These are phyloP conservation scores for Prosopis cineraria DNA, from an alignment of 306 rosid species.

Conservation along the genomic window DNA sequence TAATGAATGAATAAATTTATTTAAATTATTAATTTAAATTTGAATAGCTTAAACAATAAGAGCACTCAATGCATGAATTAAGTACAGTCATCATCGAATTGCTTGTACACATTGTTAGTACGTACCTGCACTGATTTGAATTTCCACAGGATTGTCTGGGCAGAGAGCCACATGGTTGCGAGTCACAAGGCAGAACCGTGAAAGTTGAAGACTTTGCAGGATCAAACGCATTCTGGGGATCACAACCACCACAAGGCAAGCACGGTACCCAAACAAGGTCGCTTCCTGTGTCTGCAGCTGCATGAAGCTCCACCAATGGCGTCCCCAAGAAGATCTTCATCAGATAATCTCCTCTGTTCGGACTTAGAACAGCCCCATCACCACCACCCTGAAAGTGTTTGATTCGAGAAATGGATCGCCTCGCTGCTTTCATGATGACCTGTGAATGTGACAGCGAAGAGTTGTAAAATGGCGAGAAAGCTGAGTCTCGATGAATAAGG, in stretches of 20 bases:
- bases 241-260: neutral
- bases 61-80: too few species aligned
- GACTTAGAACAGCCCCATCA: neutral
- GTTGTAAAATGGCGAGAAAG: conserved; percentile 28
- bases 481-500: conserved; percentile 31
- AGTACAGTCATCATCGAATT: too few species aligned
- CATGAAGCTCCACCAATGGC: conserved; percentile 8
- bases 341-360: neutral
- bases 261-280: conserved; percentile 24
- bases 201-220: conserved; percentile 10
- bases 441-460: conserved; percentile 1
- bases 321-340: neutral
- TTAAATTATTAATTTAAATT: too few species aligned
- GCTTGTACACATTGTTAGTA: too few species aligned
- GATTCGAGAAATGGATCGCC: conserved; percentile 4
- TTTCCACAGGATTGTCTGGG: neutral
- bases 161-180: neutral
- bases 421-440: neutral
- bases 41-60: too few species aligned
- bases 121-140: conserved; percentile 16
- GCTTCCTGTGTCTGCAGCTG: conserved; percentile 26
- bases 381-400: neutral
- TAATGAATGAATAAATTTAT: too few species aligned
- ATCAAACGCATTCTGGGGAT: neutral
- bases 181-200: neutral